Conservation (phyloP, 129 eudicot species). For the Flaveria robusta region DNA sequence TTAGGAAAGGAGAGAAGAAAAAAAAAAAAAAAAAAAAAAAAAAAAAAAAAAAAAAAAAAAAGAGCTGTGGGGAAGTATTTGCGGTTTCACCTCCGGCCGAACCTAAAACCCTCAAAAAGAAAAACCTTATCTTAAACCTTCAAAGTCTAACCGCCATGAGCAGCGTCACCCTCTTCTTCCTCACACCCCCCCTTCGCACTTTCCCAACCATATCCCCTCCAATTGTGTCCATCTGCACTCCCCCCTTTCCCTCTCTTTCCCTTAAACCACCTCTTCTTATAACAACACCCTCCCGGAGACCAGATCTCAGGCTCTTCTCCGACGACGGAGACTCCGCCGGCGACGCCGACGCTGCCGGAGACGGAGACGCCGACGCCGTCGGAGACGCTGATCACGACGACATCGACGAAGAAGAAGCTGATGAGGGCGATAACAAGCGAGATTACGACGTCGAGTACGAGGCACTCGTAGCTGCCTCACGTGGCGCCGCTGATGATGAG, state of each 20-base stretch:
- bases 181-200: constrained; percentile 33
- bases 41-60: too few relatives aligned
- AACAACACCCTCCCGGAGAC: neutral
- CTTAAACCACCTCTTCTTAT: constrained; percentile 16
- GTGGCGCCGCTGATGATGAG: constrained; percentile 37
- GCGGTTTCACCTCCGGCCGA: neutral
- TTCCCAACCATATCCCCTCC: constrained; percentile 30
- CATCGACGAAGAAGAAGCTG: constrained; percentile 83
- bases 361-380: constrained; percentile 49
- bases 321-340: constrained; percentile 70
- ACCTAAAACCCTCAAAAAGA: constrained; percentile 26
- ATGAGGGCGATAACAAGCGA: constrained; percentile 74
- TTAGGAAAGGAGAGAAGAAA: too few relatives aligned
- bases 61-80: neutral
- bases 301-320: constrained; percentile 57
- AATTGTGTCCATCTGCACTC: constrained; percentile 15
- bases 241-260: constrained; percentile 18
- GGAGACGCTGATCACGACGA: constrained; percentile 60
- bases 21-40: too few relatives aligned
- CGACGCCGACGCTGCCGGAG: constrained; percentile 51
- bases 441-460: constrained; percentile 89
- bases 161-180: constrained; percentile 52
- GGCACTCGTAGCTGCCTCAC: constrained; percentile 24
- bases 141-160: constrained; percentile 12
- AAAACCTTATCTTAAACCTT: constrained; percentile 42